These are phyloP conservation scores for Candida koratica DNA, from an alignment of 805 yeast genomes.

Conservation along the genomic window DNA sequence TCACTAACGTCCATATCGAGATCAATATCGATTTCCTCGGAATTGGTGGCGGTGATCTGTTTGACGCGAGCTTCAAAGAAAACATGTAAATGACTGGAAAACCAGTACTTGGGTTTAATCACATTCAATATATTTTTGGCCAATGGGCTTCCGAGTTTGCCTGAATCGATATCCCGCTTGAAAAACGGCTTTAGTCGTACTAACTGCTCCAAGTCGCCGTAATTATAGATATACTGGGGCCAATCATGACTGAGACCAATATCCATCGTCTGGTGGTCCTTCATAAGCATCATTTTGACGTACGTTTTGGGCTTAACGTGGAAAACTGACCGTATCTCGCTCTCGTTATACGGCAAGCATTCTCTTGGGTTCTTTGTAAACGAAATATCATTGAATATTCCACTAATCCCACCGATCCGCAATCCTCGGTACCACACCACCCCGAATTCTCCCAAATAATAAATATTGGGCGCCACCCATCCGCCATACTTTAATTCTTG, in stretches of 20 bases:
- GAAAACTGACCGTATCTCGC: slow-evolving; percentile 56
- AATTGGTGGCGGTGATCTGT: slow-evolving; percentile 8
- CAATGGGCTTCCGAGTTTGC: slow-evolving; percentile 69
- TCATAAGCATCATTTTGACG: slow-evolving; percentile 48
- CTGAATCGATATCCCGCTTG: slow-evolving; percentile 53
- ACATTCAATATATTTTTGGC: slow-evolving; percentile 50
- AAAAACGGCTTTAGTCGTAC: slow-evolving; percentile 65
- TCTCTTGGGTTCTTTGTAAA: slow-evolving; percentile 43
- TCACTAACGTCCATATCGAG: slow-evolving; percentile 19
- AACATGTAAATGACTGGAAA: slow-evolving; percentile 86
- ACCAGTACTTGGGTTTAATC: slow-evolving; percentile 71
- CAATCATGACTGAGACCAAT: slow-evolving; percentile 84
- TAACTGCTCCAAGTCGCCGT: slow-evolving; percentile 55
- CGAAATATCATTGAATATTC: slow-evolving; percentile 58
- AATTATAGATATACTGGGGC: slow-evolving; percentile 75
- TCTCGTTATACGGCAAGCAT: slow-evolving; percentile 45
- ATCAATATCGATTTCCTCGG: slow-evolving; percentile 20
- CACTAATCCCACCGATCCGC: slow-evolving; percentile 77
- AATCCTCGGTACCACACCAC: slow-evolving; percentile 72
- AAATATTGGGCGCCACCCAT: slow-evolving; percentile 86
- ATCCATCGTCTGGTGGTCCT: slow-evolving; percentile 32
- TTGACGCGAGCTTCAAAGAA: slow-evolving; percentile 55
- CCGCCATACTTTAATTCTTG: slow-evolving; percentile 80
- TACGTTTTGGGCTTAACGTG: slow-evolving; percentile 70
- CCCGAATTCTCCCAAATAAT: slow-evolving; percentile 76